Evolutionary conservation across 768 basidiomycete species (phyloP).

Genomic region (Auricularia sp.): DNA sequence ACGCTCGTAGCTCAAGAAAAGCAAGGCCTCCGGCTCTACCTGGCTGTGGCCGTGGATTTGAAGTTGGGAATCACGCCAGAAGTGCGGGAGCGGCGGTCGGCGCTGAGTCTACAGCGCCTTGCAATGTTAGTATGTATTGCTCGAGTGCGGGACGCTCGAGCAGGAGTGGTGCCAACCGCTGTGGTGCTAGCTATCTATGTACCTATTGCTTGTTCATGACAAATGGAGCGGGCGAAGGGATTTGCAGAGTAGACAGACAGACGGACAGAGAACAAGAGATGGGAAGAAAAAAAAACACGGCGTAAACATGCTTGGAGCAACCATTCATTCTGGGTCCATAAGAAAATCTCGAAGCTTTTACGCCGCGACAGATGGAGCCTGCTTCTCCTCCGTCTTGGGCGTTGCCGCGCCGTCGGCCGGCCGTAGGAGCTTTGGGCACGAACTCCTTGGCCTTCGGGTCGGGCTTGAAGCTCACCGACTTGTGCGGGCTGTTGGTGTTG

Average conservation of each 20-base stretch:
- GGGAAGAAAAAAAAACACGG: background rate
- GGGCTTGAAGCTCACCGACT: conserved; percentile 59
- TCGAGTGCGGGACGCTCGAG: no score
- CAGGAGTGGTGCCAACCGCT: background rate
- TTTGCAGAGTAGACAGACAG: background rate
- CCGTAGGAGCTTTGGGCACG: conserved; percentile 2
- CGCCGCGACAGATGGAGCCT: background rate
- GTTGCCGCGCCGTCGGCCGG: conserved; percentile 1
- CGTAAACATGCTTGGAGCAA: no score
- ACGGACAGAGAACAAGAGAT: background rate
- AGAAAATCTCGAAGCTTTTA: conserved; percentile 22
- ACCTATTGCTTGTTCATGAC: background rate
- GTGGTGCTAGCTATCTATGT: background rate
- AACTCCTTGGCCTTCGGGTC: conserved; percentile 10
- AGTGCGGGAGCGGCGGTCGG: no score
- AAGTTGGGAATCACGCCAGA: no score
- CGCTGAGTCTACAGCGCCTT: no score
- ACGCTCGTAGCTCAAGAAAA: background rate
- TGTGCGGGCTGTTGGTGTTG: conserved; percentile 42
- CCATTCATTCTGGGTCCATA: background rate
- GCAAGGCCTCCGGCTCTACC: background rate
- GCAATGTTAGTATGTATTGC: no score
- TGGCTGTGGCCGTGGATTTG: background rate
- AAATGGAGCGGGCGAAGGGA: background rate
- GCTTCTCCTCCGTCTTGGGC: conserved; percentile 5